A percentile compares a stretch with the other conserved stretches of the same genome.
phyloP scores from a whole-genome alignment of 345 rosid genomes.

The Raphanus raphanistrum region DNA sequence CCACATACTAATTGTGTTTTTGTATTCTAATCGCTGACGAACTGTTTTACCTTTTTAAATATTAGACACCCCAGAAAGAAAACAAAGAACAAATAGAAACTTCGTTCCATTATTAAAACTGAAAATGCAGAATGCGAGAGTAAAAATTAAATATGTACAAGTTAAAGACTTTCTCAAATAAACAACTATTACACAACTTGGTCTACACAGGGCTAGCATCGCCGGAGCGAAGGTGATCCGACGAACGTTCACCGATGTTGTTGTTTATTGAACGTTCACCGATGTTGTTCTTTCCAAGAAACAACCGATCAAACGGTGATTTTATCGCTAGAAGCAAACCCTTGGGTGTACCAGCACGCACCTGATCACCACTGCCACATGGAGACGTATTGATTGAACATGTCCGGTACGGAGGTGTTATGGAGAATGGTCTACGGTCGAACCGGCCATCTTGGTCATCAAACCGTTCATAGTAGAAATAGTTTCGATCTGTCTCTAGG shows the following conservation, averaged over 20 bases:
- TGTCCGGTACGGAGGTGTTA: slow-evolving; percentile 49
- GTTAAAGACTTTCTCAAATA: not conserved
- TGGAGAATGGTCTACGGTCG: slow-evolving; percentile 42
- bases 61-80: not conserved
- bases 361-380: slow-evolving; percentile 33
- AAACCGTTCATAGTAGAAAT: slow-evolving; percentile 49
- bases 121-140: not conserved
- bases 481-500: slow-evolving; percentile 36
- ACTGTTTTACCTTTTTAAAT: not conserved
- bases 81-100: not conserved
- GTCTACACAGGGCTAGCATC: slow-evolving; percentile 32
- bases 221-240: slow-evolving; percentile 42
- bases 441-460: slow-evolving; percentile 45
- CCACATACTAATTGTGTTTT: not conserved
- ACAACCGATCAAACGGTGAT: slow-evolving; percentile 47
- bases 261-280: slow-evolving; percentile 18
- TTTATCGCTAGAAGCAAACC: slow-evolving; percentile 39
- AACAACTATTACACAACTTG: slow-evolving; percentile 15
- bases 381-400: slow-evolving; percentile 39
- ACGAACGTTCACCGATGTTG: slow-evolving; percentile 47
- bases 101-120: not conserved
- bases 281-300: slow-evolving; percentile 31
- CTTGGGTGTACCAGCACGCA: slow-evolving; percentile 38
- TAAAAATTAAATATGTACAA: slow-evolving; percentile 9
- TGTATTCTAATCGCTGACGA: not conserved